Evolutionary conservation across 2,329 filamentous ascomycete genomes (phyloP).

Genomic region (Byssothecium circinans): DNA sequence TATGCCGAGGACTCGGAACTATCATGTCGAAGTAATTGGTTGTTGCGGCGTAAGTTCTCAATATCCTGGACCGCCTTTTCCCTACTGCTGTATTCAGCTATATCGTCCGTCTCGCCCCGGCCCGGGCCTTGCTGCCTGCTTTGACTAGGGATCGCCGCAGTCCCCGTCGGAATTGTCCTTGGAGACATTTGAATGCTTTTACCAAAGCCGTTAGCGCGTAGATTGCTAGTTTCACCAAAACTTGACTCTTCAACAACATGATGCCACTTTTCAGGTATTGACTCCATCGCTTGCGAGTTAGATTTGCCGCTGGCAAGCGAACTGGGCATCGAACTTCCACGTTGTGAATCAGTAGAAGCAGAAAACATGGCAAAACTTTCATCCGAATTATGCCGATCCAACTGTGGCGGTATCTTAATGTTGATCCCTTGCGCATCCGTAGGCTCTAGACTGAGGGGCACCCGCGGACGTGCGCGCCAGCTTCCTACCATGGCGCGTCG

Average conservation of each 20-base stretch:
- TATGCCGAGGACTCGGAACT: constrained; percentile 45
- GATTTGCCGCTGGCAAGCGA: constrained; percentile 50
- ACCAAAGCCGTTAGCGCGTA: constrained; percentile 12
- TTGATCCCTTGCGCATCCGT: constrained; percentile 42
- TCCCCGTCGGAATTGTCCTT: constrained; percentile 28
- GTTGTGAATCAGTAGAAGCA: constrained; percentile 61
- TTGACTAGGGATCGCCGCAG: constrained; percentile 6
- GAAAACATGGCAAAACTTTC: constrained; percentile 68
- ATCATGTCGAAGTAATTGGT: constrained; percentile 44
- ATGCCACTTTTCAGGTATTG: constrained; percentile 33
- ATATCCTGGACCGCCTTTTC: constrained; percentile 43
- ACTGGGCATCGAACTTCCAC: constrained; percentile 54
- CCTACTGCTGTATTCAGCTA: constrained; percentile 25
- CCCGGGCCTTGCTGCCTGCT: constrained; percentile 13
- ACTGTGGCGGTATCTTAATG: constrained; percentile 35
- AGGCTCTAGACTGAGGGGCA: constrained; percentile 52
- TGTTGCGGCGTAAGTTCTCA: constrained; percentile 43
- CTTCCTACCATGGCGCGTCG: constrained; percentile 45
- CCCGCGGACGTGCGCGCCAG: constrained; percentile 54
- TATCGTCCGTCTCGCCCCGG: constrained; percentile 16
- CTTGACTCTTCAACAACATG: constrained; percentile 30
- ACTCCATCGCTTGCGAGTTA: constrained; percentile 25
- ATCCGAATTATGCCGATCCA: constrained; percentile 58
- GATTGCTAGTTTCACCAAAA: constrained; percentile 30
- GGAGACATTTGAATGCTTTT: constrained; percentile 30